phyloP scores from a whole-genome alignment of 2,329 filamentous ascomycete species.

The Ceratocystis harringtonii region DNA sequence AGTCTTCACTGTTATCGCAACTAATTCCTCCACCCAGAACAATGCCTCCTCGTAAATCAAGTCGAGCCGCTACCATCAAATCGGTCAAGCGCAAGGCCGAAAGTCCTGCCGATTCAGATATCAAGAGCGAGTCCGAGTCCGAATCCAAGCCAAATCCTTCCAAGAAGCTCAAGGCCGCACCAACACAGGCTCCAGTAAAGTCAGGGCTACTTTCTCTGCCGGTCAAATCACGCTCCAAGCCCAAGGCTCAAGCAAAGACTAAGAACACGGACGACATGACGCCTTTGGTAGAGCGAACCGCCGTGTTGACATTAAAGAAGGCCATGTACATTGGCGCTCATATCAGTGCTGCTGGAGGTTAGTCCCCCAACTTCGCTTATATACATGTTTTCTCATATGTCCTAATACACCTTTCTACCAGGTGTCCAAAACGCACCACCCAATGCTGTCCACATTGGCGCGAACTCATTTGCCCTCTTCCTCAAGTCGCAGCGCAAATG shows the following conservation, averaged over 20 bases:
- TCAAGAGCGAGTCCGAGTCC: conserved; percentile 19
- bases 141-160: conserved; percentile 20
- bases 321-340: conserved; percentile 81
- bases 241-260: conserved; percentile 24
- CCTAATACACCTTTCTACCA: conserved; percentile 24
- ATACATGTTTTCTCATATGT: not conserved
- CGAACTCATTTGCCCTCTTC: conserved; percentile 88
- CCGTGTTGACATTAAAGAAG: conserved; percentile 45
- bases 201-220: conserved; percentile 10
- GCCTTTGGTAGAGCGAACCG: conserved; percentile 49
- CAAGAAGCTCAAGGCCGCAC: conserved; percentile 31
- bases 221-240: conserved; percentile 8
- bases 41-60: conserved; percentile 13
- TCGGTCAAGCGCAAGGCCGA: conserved; percentile 17
- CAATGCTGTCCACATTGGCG: conserved; percentile 68
- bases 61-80: conserved; percentile 4
- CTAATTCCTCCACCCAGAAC: not conserved
- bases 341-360: conserved; percentile 76
- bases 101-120: conserved; percentile 19
- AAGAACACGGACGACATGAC: conserved; percentile 37
- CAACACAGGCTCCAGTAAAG: not conserved
- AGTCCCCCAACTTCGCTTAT: conserved; percentile 17
- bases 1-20: not conserved
- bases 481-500: conserved; percentile 95
- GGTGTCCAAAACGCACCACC: conserved; percentile 77